Evolutionary conservation across 352 stramenopile species (phyloP), one percentile per base, ranked within the genome.

Genomic region (Peronosclerospora sorghi): DNA sequence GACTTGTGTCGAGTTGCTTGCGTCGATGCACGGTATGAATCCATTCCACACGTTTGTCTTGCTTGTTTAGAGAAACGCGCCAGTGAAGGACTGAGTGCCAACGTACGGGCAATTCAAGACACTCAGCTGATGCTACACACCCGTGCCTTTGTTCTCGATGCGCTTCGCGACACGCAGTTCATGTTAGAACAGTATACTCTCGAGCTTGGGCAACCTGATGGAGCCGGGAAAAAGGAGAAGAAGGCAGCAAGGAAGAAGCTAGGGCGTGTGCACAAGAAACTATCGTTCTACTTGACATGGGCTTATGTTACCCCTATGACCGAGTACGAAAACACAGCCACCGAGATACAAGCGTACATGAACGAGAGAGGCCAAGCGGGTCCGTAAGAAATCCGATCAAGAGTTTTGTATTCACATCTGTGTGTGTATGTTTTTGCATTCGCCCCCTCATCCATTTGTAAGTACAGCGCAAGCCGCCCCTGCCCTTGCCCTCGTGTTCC

Each of bases 121-220:
- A 65, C 39, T 1, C 51, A 56, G 20, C 37, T 56, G 29, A 44
- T 91, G 39, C 24, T 83, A 15, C 35, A 19, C 5, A 39, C 42
- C 8, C 43, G 55, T 21, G 34, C 81, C 17, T 91, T 91, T 51
- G 39, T 84, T 10, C 46, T 85, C 21, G 78, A 91, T 45, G 72
- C 73, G 12, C 46, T 86, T 8, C 65, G 56, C 6, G 78, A 91
- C 49, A 57, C 62, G 26, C 52, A 48, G 21, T 32, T 45, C 14
- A 36, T 91, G 28, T 23, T 91, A 2, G 38, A 62, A 10, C 59
- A 46, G 2, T 68, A 64, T 39, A 21, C 55, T 5, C 27, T 43
- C 14, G 62, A 67, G 5, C 41, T 79, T 8, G 23, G 36, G 30
- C n/a, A 14, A 23, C 39, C 39, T 13, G 26, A 4, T 13, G 44